phyloP scores from a whole-genome alignment of 2,329 filamentous ascomycete genomes.

The Trichoderma lentiforme region DNA sequence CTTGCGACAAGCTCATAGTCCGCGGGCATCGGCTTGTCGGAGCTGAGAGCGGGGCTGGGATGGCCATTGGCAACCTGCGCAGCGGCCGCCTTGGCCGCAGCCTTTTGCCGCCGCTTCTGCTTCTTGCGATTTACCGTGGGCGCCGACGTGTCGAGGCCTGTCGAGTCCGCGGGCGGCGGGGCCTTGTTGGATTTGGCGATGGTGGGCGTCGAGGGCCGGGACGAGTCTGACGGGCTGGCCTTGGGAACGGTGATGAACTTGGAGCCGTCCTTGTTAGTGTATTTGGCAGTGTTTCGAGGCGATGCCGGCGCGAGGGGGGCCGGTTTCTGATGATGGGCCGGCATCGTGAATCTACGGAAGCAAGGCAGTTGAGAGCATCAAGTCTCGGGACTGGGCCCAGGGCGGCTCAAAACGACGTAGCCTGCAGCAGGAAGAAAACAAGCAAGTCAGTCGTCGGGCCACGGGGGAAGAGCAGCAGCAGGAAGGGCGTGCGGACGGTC shows the following conservation, averaged over 20 bases:
- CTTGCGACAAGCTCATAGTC: slow-evolving; percentile 54
- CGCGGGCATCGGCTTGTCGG: slow-evolving; percentile 27
- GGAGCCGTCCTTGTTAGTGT: slow-evolving; percentile 66
- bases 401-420: slow-evolving; percentile 18
- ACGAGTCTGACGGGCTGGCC: slow-evolving; percentile 48
- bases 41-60: slow-evolving; percentile 33
- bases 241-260: slow-evolving; percentile 67
- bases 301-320: slow-evolving; percentile 49
- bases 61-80: slow-evolving; percentile 42
- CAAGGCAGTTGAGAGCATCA: slow-evolving; percentile 38
- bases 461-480: background rate
- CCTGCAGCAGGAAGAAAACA: slow-evolving; percentile 4
- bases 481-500: background rate
- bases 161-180: slow-evolving; percentile 28
- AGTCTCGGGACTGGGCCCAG: slow-evolving; percentile 23
- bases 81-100: slow-evolving; percentile 63
- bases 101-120: slow-evolving; percentile 87
- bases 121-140: slow-evolving; percentile 83
- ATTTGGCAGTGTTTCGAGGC: slow-evolving; percentile 55
- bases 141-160: slow-evolving; percentile 33
- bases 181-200: slow-evolving; percentile 37
- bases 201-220: slow-evolving; percentile 52
- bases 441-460: slow-evolving; percentile 12
- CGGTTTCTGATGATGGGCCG: slow-evolving; percentile 51
- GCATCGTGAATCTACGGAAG: slow-evolving; percentile 43